Base-by-base conservation (phyloP, 192 early-diverging fungal genomes). In the Rhizoclosmatium globosum region DNA sequence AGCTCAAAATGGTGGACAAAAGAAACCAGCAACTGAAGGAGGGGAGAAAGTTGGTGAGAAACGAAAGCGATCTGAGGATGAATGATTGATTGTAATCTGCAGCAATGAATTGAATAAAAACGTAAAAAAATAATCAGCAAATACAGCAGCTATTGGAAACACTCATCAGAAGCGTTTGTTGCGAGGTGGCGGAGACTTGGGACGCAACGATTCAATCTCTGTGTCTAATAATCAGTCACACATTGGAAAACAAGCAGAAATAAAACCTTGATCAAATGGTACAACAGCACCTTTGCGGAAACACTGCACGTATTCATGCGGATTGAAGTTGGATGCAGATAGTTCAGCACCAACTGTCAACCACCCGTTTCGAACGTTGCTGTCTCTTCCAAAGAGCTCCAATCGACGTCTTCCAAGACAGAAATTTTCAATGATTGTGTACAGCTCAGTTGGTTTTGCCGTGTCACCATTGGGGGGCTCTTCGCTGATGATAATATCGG, bases 401-500 rank as follows among this genome's bases (percentile, higher is more conserved):
- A 92, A 81, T 62, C 91, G 73, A 15, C 91, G 80, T 31, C 85
- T 87, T 1, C 91, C 91, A 43, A 92, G 74, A 71, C 90, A 92
- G 62, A 92, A 92, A 61, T 86, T 87, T 74, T 92, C 91, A 62
- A 91, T 90, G 60, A 91, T 89, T 15, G 87, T 74, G 78, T 89
- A 89, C 62, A 92, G 76, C 79, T 92, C 91, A 31, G 85, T 87
- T 2, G 91, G 91, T 74, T 91, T 91, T 23, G 68, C 50, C 19
- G 83, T 82, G 21, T 73, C 83, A 74, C 65, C 61, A 46, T 65
- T 71, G 21, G 79, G 68, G 15, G 85, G 85, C 72, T 91, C 89
- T 61, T 91, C 89, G 9, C 90, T 85, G 41, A 92, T 85, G 58
- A 92, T 90, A 3, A 92, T 87, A 64, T 92, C 91, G 38, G 91